Base-by-base conservation (phyloP, 441 rosid genomes). In the Croton setiger region DNA sequence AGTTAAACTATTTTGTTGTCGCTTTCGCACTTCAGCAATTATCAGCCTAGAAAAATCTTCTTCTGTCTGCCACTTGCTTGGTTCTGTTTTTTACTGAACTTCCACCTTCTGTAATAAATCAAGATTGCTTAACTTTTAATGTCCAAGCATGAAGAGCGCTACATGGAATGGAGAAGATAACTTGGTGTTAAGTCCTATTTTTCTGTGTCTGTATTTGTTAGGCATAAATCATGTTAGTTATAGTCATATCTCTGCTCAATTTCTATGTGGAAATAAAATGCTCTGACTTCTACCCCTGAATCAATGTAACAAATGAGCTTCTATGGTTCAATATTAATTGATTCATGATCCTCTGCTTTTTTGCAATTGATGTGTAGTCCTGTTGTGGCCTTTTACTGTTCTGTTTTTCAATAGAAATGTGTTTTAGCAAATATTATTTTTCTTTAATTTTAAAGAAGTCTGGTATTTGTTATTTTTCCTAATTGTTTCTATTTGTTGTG, bases 281-380 rank as follows among this genome's bases (percentile, higher is more conserved):
- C 60, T 62, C 53, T 11, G 2, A 14, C 27, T 44, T 31, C 20
- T 35, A 7, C 13, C 17, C 2, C 49, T 59, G 59, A 59, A 48
- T 23, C 18, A 51, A 52, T 68, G 14, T 27, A 68, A 44, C 31
- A 41, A 58, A 17, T 33, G 45, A 63, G 35, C 33, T 62, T 52
- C 17, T 8, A 62, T 7, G 61, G 63, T 9, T 62, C 47, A 7
- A 58, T 5, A 54, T 62, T 31, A 49, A n/a, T 54, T 70, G 61
- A 33, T 66, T 43, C n/a, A 43, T 3, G 44, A 41, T 67, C 31
- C 33, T 20, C 61, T 53, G 27, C 18, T 65, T 13, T 48, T 17
- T 5, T 27, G n/a, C n/a, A 43, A 47, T 67, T 67, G 37, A 56
- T 44, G 27, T n/a, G 4, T n/a, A 18, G 65, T 61, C 37, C 43